phyloP scores from a whole-genome alignment of 805 yeast genomes.

The Sporopachydermia lactativora region DNA sequence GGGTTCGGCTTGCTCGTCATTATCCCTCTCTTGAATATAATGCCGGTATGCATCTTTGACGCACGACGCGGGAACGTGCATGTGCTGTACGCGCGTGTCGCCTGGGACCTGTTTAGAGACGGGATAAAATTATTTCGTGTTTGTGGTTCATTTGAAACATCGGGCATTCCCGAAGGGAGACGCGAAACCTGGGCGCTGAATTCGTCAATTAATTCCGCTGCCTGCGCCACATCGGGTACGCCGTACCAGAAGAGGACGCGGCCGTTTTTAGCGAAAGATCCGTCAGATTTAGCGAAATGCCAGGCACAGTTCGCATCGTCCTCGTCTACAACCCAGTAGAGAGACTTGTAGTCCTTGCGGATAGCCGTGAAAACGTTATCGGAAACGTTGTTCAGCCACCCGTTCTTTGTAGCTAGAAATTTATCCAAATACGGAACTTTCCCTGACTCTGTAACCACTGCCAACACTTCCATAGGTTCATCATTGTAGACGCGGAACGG shows the following conservation, averaged over 20 bases:
- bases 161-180: no score
- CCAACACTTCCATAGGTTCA: slow-evolving; percentile 89
- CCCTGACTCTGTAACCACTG: slow-evolving; percentile 49
- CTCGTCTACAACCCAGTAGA: slow-evolving; percentile 86
- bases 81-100: no score
- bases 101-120: neutral
- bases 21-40: neutral
- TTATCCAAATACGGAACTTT: slow-evolving; percentile 63
- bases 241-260: slow-evolving; percentile 94
- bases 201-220: slow-evolving; percentile 45
- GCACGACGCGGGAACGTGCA: no score
- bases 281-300: slow-evolving; percentile 88
- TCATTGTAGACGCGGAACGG: slow-evolving; percentile 78
- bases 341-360: slow-evolving; percentile 51
- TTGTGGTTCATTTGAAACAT: no score
- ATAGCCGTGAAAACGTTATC: slow-evolving; percentile 85
- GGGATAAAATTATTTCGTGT: no score
- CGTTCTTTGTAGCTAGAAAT: slow-evolving; percentile 74
- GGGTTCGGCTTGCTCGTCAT: slow-evolving; percentile 45
- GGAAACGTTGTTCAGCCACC: slow-evolving; percentile 96
- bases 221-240: slow-evolving; percentile 44
- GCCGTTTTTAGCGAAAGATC: slow-evolving; percentile 84
- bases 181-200: slow-evolving; percentile 25
- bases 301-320: slow-evolving; percentile 83
- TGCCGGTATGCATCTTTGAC: no score